These are phyloP conservation scores for Raddia distichophylla DNA, from an alignment of 176 grass and related monocot genomes.

Conservation along the genomic window DNA sequence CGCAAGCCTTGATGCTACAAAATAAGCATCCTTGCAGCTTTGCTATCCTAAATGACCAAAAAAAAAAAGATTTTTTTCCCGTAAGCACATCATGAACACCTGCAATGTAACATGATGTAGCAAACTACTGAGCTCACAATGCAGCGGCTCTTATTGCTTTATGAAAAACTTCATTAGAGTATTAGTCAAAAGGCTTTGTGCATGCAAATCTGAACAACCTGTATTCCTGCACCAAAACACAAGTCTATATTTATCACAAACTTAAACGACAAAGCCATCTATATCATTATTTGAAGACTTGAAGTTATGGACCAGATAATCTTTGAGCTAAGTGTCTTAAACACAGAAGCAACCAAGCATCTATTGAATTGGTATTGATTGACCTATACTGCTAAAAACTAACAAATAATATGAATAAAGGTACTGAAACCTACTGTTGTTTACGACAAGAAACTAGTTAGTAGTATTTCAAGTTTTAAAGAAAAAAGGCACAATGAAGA, in stretches of 20 bases:
- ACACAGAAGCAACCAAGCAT: background rate
- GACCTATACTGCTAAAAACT: slow-evolving; percentile 1
- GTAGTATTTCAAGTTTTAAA: slow-evolving; percentile 2
- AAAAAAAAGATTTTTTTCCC: no score
- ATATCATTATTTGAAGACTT: background rate
- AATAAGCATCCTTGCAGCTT: no score
- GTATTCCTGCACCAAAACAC: background rate
- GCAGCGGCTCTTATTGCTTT: background rate
- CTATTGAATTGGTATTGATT: slow-evolving; percentile 23
- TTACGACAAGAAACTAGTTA: slow-evolving; percentile 5
- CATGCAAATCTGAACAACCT: background rate
- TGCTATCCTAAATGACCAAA: no score
- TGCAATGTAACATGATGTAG: background rate
- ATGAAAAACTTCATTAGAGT: slow-evolving; percentile 14
- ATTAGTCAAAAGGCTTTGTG: background rate
- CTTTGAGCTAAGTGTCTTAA: slow-evolving; percentile 14
- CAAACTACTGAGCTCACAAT: slow-evolving; percentile 7
- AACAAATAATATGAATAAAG: slow-evolving; percentile 17
- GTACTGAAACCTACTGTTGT: slow-evolving; percentile 3
- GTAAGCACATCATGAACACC: no score
- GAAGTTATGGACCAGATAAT: background rate
- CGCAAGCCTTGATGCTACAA: no score
- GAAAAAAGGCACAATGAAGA: background rate
- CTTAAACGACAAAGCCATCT: background rate
- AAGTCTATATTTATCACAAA: slow-evolving; percentile 22